Evolutionary conservation across 257 asterid species (phyloP).

Genomic region (Coffea eugenioides): DNA sequence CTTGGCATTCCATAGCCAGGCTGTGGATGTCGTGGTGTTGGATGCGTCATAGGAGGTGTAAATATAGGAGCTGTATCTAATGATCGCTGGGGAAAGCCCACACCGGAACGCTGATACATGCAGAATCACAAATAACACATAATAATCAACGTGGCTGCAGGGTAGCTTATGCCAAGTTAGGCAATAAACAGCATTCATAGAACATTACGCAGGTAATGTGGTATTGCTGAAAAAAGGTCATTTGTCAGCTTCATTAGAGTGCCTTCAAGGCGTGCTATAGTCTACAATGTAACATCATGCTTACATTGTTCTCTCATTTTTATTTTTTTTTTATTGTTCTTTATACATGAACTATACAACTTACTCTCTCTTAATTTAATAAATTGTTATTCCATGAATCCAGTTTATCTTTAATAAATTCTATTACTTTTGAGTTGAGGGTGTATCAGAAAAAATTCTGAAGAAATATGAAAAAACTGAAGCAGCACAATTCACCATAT

Average conservation of each 20-base stretch:
- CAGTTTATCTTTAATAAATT: too few species aligned
- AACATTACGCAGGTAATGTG: background rate
- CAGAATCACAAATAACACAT: background rate
- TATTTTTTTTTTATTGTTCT: too few species aligned
- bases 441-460: too few species aligned
- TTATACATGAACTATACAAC: too few species aligned
- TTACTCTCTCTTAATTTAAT: too few species aligned
- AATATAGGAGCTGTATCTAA: conserved; percentile 64
- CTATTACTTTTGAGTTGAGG: too few species aligned
- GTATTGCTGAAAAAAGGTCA: background rate
- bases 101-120: conserved; percentile 69
- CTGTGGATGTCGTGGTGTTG: conserved; percentile 53
- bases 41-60: conserved; percentile 73
- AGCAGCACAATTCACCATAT: too few species aligned
- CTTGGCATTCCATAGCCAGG: conserved; percentile 95
- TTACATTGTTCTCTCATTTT: too few species aligned
- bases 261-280: background rate
- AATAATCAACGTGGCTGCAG: background rate
- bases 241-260: background rate
- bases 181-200: background rate
- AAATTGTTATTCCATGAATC: too few species aligned
- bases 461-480: too few species aligned
- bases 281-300: background rate
- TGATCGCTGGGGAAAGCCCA: conserved; percentile 65
- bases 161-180: background rate